Evolutionary conservation across 1,284 basidiomycete genomes (phyloP).

Genomic region (Thecaphora thlaspeos): DNA sequence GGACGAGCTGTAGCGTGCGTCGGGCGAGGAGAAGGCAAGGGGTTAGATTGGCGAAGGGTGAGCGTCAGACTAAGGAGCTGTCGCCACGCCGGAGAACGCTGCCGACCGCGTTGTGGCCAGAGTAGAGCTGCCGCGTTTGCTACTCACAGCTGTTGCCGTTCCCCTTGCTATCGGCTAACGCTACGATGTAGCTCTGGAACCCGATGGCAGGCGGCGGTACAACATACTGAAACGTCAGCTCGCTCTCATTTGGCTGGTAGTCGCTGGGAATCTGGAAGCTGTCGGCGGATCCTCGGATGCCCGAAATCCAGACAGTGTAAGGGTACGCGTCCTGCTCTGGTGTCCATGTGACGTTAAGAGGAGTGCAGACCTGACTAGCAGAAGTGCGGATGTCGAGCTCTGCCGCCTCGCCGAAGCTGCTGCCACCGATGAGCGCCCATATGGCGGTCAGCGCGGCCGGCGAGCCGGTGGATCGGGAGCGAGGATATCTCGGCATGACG

Average conservation of each 20-base stretch:
- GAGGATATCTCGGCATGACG: background rate
- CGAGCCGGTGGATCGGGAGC: too few species aligned
- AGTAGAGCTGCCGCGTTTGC: too few species aligned
- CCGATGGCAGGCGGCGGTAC: constrained; percentile 23
- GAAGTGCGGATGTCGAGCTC: too few species aligned
- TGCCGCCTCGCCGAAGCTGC: too few species aligned
- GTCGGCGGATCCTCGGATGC: constrained; percentile 26
- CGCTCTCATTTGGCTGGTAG: constrained; percentile 24
- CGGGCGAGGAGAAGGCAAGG: too few species aligned
- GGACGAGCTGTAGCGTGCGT: constrained; percentile 5
- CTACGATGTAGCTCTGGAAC: constrained; percentile 27
- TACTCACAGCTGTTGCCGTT: constrained; percentile 30
- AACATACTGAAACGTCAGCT: constrained; percentile 40
- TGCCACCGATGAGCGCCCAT: too few species aligned
- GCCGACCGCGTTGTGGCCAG: too few species aligned
- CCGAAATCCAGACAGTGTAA: constrained; percentile 39
- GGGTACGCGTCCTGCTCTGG: constrained; percentile 16
- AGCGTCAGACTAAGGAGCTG: too few species aligned
- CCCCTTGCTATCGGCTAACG: constrained; percentile 29
- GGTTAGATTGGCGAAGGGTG: too few species aligned
- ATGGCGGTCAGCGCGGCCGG: too few species aligned
- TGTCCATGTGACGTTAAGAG: constrained; percentile 43
- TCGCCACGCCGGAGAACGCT: too few species aligned
- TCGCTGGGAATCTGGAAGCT: constrained; percentile 29
- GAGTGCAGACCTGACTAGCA: constrained; percentile 13